phyloP scores from a whole-genome alignment of 2,329 filamentous ascomycete genomes.

The Fusarium nematophilum region DNA sequence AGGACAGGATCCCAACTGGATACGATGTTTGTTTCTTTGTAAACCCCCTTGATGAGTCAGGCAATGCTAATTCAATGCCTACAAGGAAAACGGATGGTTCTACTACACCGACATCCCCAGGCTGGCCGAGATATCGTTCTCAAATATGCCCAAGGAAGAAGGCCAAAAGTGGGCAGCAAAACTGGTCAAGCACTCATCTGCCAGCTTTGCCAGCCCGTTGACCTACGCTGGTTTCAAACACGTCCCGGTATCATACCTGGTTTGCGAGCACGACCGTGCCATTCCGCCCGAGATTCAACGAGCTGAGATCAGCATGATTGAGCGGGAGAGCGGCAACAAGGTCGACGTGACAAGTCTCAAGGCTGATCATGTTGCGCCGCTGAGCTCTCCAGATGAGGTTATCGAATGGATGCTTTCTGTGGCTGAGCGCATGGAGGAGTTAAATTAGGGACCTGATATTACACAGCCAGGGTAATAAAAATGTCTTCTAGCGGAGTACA shows the following conservation, averaged over 20 bases:
- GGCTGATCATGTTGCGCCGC: conserved; percentile 48
- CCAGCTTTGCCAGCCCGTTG: conserved; percentile 48
- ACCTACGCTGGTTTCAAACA: conserved; percentile 55
- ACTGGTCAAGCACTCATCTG: conserved; percentile 45
- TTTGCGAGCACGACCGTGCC: conserved; percentile 49
- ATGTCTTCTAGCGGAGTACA: too few species aligned
- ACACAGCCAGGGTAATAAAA: too few species aligned
- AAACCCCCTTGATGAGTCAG: not conserved
- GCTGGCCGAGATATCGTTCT: conserved; percentile 37
- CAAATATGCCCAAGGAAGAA: conserved; percentile 42
- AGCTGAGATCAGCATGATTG: conserved; percentile 49
- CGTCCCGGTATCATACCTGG: conserved; percentile 52
- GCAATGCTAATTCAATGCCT: not conserved
- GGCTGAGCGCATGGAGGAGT: not conserved
- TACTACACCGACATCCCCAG: conserved; percentile 23
- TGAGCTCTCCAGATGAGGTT: conserved; percentile 42
- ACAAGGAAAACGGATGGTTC: conserved; percentile 49
- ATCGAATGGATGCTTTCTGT: conserved; percentile 23
- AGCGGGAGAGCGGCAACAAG: conserved; percentile 49
- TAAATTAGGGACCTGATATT: too few species aligned
- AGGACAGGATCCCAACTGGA: not conserved
- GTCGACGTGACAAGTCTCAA: conserved; percentile 53
- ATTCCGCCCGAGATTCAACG: conserved; percentile 44
- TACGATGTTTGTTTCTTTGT: not conserved
- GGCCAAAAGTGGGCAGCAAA: conserved; percentile 9